Conservation (phyloP, 2,329 filamentous ascomycete species). For the Penicillium sp. region DNA sequence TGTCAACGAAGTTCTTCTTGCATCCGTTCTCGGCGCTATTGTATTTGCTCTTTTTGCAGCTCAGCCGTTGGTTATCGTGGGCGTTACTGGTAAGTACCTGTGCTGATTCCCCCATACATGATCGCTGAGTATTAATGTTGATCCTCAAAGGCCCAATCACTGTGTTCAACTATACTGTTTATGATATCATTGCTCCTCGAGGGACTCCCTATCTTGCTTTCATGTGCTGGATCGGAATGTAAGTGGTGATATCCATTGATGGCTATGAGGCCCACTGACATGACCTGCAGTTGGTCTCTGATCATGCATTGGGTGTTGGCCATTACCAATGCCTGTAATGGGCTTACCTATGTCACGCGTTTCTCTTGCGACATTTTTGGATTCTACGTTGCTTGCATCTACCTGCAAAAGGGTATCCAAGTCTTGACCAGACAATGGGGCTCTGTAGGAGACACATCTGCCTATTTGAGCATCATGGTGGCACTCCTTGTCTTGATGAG, state of each 20-base stretch:
- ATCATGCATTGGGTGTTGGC: conserved; percentile 83
- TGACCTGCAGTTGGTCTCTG: conserved; percentile 67
- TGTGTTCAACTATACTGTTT: conserved; percentile 92
- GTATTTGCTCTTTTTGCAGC: conserved; percentile 79
- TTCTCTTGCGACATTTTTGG: conserved; percentile 94
- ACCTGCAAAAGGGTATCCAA: conserved; percentile 87
- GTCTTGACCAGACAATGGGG: conserved; percentile 74
- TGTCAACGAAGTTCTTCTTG: conserved; percentile 86
- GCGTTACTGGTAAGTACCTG: conserved; percentile 66
- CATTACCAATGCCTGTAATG: conserved; percentile 83
- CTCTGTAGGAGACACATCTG: conserved; percentile 59
- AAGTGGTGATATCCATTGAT: conserved; percentile 29
- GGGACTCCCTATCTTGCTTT: conserved; percentile 83
- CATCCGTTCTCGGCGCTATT: conserved; percentile 78
- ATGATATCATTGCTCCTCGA: conserved; percentile 77
- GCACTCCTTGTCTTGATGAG: conserved; percentile 75
- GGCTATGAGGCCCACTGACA: conserved; percentile 15
- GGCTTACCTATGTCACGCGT: conserved; percentile 81
- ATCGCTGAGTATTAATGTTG: conserved; percentile 2
- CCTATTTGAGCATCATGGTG: conserved; percentile 76
- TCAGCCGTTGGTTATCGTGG: conserved; percentile 87
- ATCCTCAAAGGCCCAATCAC: conserved; percentile 70
- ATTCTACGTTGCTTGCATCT: conserved; percentile 91
- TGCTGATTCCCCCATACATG: not conserved
- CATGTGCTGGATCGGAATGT: conserved; percentile 88